A percentile compares a stretch with the other conserved stretches of the same genome.
Evolutionary conservation across 1,284 basidiomycete species (phyloP).

Genomic region (Cutaneotrichosporon sp.): DNA sequence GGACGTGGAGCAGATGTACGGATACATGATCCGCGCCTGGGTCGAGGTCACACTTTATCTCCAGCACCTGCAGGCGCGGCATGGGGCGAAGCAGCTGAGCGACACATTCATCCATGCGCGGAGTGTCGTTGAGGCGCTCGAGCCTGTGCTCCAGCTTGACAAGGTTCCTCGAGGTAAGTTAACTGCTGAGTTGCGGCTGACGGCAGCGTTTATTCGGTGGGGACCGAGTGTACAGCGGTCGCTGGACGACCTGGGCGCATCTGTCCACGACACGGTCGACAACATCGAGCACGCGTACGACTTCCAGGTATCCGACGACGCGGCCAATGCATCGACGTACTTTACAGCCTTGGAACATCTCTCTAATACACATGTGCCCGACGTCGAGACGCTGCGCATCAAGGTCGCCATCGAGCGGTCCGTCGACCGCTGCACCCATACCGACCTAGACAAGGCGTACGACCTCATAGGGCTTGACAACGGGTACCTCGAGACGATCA

Average conservation of each 20-base stretch:
- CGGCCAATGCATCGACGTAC: conserved; percentile 17
- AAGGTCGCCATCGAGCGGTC: conserved; percentile 37
- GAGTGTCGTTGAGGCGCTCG: not conserved
- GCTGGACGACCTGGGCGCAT: conserved; percentile 22
- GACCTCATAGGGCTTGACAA: conserved; percentile 27
- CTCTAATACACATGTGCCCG: conserved; percentile 17
- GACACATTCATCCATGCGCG: no score
- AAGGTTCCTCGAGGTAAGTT: conserved; percentile 8
- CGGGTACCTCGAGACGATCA: conserved; percentile 22
- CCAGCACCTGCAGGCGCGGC: conserved; percentile 13
- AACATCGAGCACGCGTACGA: conserved; percentile 36
- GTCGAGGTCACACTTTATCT: conserved; percentile 35
- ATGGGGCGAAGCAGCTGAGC: conserved; percentile 20
- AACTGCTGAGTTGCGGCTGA: not conserved
- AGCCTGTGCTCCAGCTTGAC: no score
- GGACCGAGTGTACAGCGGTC: not conserved
- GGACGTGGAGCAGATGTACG: conserved; percentile 32
- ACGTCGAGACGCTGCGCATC: conserved; percentile 27
- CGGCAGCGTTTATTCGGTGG: not conserved
- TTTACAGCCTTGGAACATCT: conserved; percentile 33
- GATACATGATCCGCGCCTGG: conserved; percentile 41
- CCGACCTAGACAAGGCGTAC: conserved; percentile 36
- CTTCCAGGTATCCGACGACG: conserved; percentile 30
- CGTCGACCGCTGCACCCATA: conserved; percentile 27
- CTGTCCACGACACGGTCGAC: conserved; percentile 19